Evolutionary conservation across 495 filamentous ascomycete species (phyloP).

Genomic region (Aspergillus carlsbadensis): DNA sequence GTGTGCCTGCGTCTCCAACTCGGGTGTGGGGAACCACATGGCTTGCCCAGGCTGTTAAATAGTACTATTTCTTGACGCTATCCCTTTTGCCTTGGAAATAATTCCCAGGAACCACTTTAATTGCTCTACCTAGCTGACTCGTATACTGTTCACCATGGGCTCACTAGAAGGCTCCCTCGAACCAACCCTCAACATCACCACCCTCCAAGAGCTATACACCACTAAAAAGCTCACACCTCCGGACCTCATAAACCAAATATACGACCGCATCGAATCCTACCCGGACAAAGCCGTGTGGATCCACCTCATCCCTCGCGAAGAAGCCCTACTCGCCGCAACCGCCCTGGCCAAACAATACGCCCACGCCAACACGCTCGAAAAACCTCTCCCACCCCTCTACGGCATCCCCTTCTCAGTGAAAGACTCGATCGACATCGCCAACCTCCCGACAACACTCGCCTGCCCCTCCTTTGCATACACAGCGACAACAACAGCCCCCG

Average conservation of each 20-base stretch:
- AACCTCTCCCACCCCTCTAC: not conserved
- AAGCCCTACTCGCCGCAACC: not conserved
- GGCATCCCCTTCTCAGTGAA: slow-evolving; percentile 8
- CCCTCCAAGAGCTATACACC: not conserved
- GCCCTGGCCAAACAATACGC: not conserved
- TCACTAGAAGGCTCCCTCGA: not conserved
- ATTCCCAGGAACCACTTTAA: too few species aligned
- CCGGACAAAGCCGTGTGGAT: slow-evolving; percentile 4
- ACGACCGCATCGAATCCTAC: slow-evolving; percentile 1
- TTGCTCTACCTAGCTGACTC: not conserved
- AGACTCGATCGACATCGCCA: slow-evolving; percentile 2
- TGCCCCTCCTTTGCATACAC: slow-evolving; percentile 11
- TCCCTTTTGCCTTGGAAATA: too few species aligned
- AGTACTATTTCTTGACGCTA: too few species aligned
- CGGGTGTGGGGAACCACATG: too few species aligned
- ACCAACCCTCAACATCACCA: not conserved
- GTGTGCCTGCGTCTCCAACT: too few species aligned
- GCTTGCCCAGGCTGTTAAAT: too few species aligned
- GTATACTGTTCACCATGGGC: not conserved
- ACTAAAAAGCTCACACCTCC: not conserved
- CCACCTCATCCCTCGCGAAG: not conserved
- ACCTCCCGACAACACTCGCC: slow-evolving; percentile 2
- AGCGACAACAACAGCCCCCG: not conserved
- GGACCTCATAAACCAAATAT: not conserved
- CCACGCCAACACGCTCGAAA: not conserved